Conservation (phyloP, 2,329 filamentous ascomycete species). For the Aquanectria penicillioides region DNA sequence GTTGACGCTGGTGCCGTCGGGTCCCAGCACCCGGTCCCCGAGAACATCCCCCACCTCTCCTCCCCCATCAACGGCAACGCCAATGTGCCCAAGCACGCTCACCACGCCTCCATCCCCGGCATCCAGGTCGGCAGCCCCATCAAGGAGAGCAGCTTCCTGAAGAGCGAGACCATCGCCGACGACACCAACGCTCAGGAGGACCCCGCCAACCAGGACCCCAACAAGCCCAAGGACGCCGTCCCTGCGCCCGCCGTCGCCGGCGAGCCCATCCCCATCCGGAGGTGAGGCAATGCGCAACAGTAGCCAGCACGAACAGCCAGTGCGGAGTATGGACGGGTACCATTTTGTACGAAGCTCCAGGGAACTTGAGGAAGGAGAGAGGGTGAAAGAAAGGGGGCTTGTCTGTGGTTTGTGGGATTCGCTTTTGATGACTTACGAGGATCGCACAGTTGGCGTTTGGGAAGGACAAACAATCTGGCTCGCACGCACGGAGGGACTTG, state of each 20-base stretch:
- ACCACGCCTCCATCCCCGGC: slow-evolving; percentile 55
- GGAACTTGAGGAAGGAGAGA: slow-evolving; percentile 17
- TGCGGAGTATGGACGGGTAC: slow-evolving; percentile 19
- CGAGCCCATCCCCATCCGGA: slow-evolving; percentile 70
- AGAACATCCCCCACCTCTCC: slow-evolving; percentile 92
- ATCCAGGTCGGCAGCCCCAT: slow-evolving; percentile 79
- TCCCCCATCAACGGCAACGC: slow-evolving; percentile 64
- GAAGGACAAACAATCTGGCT: slow-evolving; percentile 42
- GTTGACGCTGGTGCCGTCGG: slow-evolving; percentile 94
- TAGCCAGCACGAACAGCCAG: slow-evolving; percentile 13
- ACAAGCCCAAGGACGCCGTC: slow-evolving; percentile 53
- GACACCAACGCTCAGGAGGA: slow-evolving; percentile 30
- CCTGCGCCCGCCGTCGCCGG: slow-evolving; percentile 34
- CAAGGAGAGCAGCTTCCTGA: slow-evolving; percentile 89
- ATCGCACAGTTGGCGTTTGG: slow-evolving; percentile 44
- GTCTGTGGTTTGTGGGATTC: slow-evolving; percentile 32
- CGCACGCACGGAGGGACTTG: slow-evolving; percentile 32
- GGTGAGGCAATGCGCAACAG: slow-evolving; percentile 50
- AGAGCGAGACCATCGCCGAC: slow-evolving; percentile 79
- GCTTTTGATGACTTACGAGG: slow-evolving; percentile 43
- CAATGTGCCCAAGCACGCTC: slow-evolving; percentile 50
- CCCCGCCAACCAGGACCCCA: slow-evolving; percentile 19
- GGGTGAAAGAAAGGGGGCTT: slow-evolving; percentile 5
- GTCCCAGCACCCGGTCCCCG: slow-evolving; percentile 91
- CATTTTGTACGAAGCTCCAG: slow-evolving; percentile 26